Percentiles rank a stretch among this genome's conserved stretches.
Conservation (phyloP, 352 stramenopile species). For the Globisporangium iwayamae region DNA sequence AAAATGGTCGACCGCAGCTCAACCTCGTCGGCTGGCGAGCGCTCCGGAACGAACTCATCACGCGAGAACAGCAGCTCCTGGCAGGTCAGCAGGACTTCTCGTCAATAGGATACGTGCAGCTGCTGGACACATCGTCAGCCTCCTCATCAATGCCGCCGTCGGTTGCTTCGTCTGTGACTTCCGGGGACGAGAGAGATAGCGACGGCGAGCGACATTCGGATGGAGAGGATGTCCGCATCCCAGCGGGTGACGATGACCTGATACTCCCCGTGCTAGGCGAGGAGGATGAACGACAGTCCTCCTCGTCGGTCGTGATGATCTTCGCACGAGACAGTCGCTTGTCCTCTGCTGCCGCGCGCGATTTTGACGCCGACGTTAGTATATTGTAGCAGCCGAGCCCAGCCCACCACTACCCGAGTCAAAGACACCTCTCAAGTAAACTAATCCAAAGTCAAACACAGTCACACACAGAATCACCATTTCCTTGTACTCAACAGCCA, state of each 20-base stretch:
- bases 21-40: slow-evolving; percentile 60
- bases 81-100: slow-evolving; percentile 35
- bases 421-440: slow-evolving; percentile 3
- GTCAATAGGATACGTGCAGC: slow-evolving; percentile 36
- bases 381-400: slow-evolving; percentile 4
- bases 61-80: slow-evolving; percentile 44
- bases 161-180: background rate
- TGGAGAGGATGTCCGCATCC: background rate
- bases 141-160: slow-evolving; percentile 4
- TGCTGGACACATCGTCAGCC: slow-evolving; percentile 38
- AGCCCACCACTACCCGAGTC: background rate
- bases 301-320: background rate
- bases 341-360: background rate
- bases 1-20: slow-evolving; percentile 19
- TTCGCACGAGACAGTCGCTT: background rate
- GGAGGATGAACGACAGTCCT: background rate
- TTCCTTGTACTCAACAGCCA: background rate
- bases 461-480: background rate
- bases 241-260: background rate
- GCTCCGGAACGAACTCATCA: slow-evolving; percentile 44
- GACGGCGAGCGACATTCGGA: slow-evolving; percentile 7
- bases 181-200: slow-evolving; percentile 13
- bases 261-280: background rate
- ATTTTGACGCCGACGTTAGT: slow-evolving; percentile 5
- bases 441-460: slow-evolving; percentile 2